Evolutionary conservation across 108 stramenopile species (phyloP).

Genomic region (Chaetoceros muelleri): DNA sequence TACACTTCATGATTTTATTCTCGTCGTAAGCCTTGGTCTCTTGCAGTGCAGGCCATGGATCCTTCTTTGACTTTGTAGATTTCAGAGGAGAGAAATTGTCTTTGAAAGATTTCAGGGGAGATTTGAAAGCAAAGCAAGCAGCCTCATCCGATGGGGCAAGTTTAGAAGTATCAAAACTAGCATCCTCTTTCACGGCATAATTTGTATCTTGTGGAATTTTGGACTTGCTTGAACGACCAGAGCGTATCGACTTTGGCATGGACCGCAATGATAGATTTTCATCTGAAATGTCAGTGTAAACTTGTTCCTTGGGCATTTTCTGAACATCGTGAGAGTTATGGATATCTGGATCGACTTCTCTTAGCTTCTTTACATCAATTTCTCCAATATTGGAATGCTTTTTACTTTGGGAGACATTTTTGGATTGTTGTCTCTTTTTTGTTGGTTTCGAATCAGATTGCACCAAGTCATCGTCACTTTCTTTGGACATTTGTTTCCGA

Average conservation of each 20-base stretch:
- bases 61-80: neutral
- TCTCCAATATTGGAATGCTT: neutral
- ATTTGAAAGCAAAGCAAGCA: neutral
- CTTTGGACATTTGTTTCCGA: neutral
- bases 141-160: neutral
- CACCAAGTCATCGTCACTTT: no score
- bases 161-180: neutral
- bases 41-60: no score
- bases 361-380: neutral
- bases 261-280: neutral
- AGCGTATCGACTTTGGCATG: neutral
- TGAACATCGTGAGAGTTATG: neutral
- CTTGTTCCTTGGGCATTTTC: neutral
- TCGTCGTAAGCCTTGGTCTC: neutral
- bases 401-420: neutral
- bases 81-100: neutral
- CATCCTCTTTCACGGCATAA: neutral
- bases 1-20: neutral
- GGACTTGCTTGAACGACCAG: neutral
- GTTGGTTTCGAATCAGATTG: neutral
- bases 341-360: neutral
- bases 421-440: neutral
- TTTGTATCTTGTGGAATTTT: neutral
- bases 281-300: neutral
- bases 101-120: neutral